Evolutionary conservation across 371 early-diverging fungal species (phyloP).

Genomic region (Mortierella polycephala): DNA sequence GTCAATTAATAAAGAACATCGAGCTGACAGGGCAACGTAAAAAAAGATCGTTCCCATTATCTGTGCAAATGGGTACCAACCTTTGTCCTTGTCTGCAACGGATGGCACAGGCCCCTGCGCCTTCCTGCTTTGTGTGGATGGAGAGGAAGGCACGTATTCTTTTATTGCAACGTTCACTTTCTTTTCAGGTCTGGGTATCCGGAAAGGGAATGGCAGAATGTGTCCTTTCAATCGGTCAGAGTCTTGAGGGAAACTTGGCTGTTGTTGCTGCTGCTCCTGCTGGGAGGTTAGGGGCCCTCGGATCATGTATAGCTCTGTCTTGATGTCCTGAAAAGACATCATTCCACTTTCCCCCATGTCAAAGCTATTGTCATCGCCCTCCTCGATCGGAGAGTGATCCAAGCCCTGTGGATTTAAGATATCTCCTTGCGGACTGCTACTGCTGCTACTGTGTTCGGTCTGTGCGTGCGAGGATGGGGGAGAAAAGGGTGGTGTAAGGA

Average conservation of each 20-base stretch:
- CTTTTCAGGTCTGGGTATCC: constrained; percentile 48
- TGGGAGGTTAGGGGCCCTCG: constrained; percentile 4
- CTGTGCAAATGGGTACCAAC: constrained; percentile 19
- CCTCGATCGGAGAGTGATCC: constrained; percentile 27
- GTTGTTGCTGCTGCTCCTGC: constrained; percentile 10
- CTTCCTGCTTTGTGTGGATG: constrained; percentile 4
- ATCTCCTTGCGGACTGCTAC: constrained; percentile 1
- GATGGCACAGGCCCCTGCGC: constrained; percentile 9
- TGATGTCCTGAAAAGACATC: constrained; percentile 56
- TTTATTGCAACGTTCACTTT: constrained; percentile 41
- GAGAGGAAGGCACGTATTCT: constrained; percentile 28
- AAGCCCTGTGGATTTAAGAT: constrained; percentile 11
- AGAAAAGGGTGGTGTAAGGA: no score
- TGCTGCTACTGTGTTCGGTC: constrained; percentile 1
- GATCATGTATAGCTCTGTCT: constrained; percentile 40
- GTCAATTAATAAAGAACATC: no score
- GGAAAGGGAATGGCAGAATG: constrained; percentile 46
- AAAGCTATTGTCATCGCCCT: constrained; percentile 42
- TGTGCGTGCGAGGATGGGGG: background rate
- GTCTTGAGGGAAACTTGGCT: background rate
- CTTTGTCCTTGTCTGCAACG: constrained; percentile 39
- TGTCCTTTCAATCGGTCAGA: constrained; percentile 21
- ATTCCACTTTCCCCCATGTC: constrained; percentile 46
- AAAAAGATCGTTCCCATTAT: background rate
- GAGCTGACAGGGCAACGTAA: background rate